Conservation (phyloP, 2,329 filamentous ascomycete species). For the Grosmannia huntii region DNA sequence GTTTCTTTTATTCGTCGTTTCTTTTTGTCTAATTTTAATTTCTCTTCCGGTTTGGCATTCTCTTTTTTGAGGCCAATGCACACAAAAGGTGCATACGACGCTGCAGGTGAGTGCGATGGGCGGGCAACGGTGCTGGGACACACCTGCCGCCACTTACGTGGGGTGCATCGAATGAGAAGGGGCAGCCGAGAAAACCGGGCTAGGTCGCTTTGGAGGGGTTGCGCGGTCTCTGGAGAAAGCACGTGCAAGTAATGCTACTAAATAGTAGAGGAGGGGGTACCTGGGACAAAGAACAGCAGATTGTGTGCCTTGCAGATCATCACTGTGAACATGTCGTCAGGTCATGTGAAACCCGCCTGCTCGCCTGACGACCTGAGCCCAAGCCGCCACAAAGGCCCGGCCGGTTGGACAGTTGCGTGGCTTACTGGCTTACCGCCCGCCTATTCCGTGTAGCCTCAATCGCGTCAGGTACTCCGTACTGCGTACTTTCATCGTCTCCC, state of each 20-base stretch:
- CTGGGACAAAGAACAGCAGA: background rate
- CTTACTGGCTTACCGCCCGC: too few relatives aligned
- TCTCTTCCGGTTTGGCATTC: background rate
- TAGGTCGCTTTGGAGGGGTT: background rate
- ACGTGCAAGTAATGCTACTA: conserved; percentile 6
- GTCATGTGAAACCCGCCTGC: background rate
- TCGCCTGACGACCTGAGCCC: too few relatives aligned
- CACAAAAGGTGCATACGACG: conserved; percentile 6
- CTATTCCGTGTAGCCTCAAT: too few relatives aligned
- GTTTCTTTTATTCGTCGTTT: background rate
- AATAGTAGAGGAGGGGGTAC: conserved; percentile 1
- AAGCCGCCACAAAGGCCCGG: too few relatives aligned
- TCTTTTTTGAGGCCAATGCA: background rate
- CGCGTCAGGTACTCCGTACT: background rate
- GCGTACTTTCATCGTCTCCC: background rate
- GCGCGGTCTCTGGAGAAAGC: background rate
- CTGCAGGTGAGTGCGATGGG: conserved; percentile 2
- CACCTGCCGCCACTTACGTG: conserved; percentile 9
- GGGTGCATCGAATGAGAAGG: conserved; percentile 1
- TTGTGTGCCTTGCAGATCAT: conserved; percentile 7
- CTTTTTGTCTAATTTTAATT: background rate
- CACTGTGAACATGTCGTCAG: background rate
- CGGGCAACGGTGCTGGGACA: conserved; percentile 1
- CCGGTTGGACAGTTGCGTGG: background rate
- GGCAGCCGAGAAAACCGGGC: background rate